These are phyloP conservation scores for Apiospora malaysiana DNA, from an alignment of 2,329 filamentous ascomycete species.

Conservation along the genomic window DNA sequence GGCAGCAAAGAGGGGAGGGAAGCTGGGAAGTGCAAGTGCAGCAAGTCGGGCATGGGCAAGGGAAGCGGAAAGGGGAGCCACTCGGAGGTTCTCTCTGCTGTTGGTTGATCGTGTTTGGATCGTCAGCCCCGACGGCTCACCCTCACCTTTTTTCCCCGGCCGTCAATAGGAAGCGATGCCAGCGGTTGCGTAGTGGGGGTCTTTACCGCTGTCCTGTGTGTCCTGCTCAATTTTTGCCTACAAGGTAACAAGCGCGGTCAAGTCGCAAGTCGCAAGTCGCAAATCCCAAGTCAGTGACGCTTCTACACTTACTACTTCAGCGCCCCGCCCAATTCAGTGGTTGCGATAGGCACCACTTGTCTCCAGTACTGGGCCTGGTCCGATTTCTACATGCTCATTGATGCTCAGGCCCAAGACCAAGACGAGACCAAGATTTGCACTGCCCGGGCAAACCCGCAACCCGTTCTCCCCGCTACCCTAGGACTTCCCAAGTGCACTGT, in stretches of 20 bases:
- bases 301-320: neutral
- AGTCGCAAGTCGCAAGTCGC: no score
- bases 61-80: neutral
- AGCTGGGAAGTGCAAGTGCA: no score
- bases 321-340: constrained; percentile 21
- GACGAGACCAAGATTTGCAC: neutral
- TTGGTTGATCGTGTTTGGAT: neutral
- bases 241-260: constrained; percentile 6
- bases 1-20: neutral
- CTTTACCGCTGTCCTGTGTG: neutral
- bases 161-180: constrained; percentile 21
- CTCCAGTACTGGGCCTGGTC: constrained; percentile 16
- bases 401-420: neutral
- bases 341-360: constrained; percentile 25
- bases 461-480: constrained; percentile 5
- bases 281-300: no score
- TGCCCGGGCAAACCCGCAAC: constrained; percentile 11
- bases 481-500: no score
- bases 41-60: no score
- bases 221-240: neutral
- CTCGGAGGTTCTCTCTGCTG: neutral
- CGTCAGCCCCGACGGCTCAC: constrained; percentile 6
- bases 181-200: neutral
- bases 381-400: neutral
- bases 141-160: constrained; percentile 7